Conservation (phyloP, 495 filamentous ascomycete genomes). For the Daldinia childiae region DNA sequence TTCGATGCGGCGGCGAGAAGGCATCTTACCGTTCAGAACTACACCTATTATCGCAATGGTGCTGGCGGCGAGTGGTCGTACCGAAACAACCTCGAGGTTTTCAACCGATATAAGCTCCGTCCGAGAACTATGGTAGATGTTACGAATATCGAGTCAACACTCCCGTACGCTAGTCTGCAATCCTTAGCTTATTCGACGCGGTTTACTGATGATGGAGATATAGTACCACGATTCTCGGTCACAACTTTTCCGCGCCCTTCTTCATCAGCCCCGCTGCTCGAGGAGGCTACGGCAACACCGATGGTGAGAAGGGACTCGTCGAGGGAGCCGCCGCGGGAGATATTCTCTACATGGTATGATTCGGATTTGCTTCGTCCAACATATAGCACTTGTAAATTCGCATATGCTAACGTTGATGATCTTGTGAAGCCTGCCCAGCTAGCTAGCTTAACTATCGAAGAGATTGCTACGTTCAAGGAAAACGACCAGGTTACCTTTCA, state of each 20-base stretch:
- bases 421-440: conserved; percentile 37
- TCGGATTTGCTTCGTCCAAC: neutral
- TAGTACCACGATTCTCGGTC: conserved; percentile 51
- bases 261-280: conserved; percentile 54
- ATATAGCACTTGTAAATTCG: neutral
- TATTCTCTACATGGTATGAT: conserved; percentile 50
- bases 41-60: conserved; percentile 55
- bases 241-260: conserved; percentile 56
- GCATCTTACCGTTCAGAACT: conserved; percentile 43
- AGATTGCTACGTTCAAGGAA: conserved; percentile 47
- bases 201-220: neutral
- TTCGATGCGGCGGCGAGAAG: conserved; percentile 50
- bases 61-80: conserved; percentile 55
- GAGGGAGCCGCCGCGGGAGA: conserved; percentile 46
- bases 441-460: conserved; percentile 48
- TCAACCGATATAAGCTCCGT: conserved; percentile 40
- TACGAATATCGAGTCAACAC: conserved; percentile 46
- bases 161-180: conserved; percentile 21
- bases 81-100: conserved; percentile 54
- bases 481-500: conserved; percentile 50
- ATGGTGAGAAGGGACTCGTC: conserved; percentile 51
- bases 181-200: neutral
- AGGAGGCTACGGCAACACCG: conserved; percentile 48
- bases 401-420: conserved; percentile 7
- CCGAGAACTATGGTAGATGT: conserved; percentile 48